Evolutionary conservation across 495 filamentous ascomycete genomes (phyloP), one percentile per base, ranked within the genome.

Genomic region (Penicillium pancosmium): DNA sequence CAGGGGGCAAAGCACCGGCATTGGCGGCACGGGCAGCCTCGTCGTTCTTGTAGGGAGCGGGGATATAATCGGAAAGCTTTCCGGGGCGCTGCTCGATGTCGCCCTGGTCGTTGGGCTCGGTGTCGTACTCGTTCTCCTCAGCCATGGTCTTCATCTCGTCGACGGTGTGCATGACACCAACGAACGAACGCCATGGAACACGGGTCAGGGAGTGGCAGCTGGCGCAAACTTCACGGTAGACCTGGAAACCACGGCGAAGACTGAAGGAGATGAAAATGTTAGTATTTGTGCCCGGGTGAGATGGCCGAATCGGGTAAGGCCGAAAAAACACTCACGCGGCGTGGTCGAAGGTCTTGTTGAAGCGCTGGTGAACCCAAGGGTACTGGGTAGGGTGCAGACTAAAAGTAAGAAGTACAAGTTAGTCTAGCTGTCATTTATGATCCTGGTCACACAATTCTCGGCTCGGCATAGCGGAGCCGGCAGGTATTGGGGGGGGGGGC

Each of bases 221-320:
- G 51, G 93, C 85, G 84, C 95, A 99, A 66, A 99, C 95, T 79
- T 99, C 95, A 68, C 88, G 92, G 85, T 99, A 99, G 71, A 99
- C 95, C 81, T 97, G 95, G 87, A 99, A 98, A 78, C 95, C 95
- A 79, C 95, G 93, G 70, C 95, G 94, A 66, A 99, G 92, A 67
- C 93, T 97, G 47, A 41, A 58, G 16, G 16, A 64, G 12, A 34
- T 50, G 50, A 50, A 56, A 56, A 51, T 49, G 64, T 79, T 56
- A 78, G 69, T 59, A 64, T 57, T 34, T 27, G 58, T 57, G 59
- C 69, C 63, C 68, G 36, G 36, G 66, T 51, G 54, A 50, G 31
- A 40, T 50, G 33, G 53, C 38, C 36, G 41, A 40, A 46, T 46
- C 15, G 43, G 43, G 43, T 46, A 46, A 46, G 43, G 43, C 15